Conservation (phyloP, 2,329 filamentous ascomycete genomes). For the Aspergillus niger region DNA sequence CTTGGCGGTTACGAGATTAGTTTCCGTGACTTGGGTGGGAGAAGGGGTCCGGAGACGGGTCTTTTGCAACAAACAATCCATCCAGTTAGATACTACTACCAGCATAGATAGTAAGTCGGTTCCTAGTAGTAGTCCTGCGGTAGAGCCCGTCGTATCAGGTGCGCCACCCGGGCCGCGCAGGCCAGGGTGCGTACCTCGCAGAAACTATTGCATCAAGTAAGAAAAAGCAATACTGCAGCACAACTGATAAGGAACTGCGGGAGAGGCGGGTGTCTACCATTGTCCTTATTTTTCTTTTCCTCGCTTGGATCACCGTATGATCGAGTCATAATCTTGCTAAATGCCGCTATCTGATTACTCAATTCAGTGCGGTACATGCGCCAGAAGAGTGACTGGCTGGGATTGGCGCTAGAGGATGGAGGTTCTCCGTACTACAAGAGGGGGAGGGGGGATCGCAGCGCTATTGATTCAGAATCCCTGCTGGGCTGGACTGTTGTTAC, state of each 20-base stretch:
- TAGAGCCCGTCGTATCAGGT: constrained; percentile 3
- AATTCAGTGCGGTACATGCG: background rate
- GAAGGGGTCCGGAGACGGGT: no score
- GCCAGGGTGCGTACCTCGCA: background rate
- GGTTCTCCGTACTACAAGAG: background rate
- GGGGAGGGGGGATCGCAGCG: background rate
- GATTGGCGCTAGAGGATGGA: background rate
- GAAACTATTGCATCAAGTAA: background rate
- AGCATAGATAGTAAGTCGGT: no score
- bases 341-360: constrained; percentile 5
- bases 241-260: background rate
- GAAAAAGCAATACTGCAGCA: background rate
- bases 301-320: constrained; percentile 6
- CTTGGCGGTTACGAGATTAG: background rate
- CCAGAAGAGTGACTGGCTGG: background rate
- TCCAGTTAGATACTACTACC: no score
- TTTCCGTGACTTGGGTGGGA: background rate
- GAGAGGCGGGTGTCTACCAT: background rate
- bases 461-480: background rate
- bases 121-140: no score
- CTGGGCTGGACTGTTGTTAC: background rate
- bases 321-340: background rate
- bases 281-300: no score
- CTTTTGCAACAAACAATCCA: no score
- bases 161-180: background rate